Conservation (phyloP, 805 yeast species). For the Phaffomyces thermotolerans region DNA sequence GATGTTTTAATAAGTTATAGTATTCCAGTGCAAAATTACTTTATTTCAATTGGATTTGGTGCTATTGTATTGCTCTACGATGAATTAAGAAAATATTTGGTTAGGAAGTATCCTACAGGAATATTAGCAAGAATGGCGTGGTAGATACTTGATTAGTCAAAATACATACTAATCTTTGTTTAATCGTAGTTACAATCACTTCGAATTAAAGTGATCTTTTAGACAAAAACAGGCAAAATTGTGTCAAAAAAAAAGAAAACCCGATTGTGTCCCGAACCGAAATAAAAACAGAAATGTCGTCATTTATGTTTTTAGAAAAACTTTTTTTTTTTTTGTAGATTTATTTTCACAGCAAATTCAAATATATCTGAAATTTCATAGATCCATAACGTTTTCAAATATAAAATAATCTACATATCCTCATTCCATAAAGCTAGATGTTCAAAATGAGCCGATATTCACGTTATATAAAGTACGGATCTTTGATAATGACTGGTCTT, state of each 20-base stretch:
- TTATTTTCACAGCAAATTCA: background rate
- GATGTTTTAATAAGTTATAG: conserved; percentile 28
- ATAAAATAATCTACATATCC: background rate
- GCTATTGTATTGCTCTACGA: conserved; percentile 32
- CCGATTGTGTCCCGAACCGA: background rate
- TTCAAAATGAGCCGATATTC: background rate
- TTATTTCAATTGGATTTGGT: conserved; percentile 41
- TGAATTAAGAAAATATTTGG: conserved; percentile 33
- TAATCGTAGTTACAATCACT: too few species aligned
- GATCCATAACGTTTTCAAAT: background rate
- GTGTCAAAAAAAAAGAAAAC: background rate
- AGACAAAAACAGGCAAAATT: background rate
- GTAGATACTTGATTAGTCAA: too few species aligned
- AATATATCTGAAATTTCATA: background rate
- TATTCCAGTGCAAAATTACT: conserved; percentile 40
- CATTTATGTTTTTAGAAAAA: background rate
- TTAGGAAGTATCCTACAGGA: conserved; percentile 32
- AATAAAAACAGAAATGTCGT: background rate
- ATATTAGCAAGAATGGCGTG: conserved; percentile 35
- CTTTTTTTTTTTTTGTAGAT: background rate
- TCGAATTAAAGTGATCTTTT: too few species aligned
- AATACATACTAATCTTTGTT: too few species aligned
- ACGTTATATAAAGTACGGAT: conserved; percentile 4
- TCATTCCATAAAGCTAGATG: background rate
- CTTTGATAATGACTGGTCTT: conserved; percentile 9